Evolutionary conservation across 345 rosid genomes (phyloP), one percentile per base, ranked within the genome.

Genomic region (Jatropha curcas): DNA sequence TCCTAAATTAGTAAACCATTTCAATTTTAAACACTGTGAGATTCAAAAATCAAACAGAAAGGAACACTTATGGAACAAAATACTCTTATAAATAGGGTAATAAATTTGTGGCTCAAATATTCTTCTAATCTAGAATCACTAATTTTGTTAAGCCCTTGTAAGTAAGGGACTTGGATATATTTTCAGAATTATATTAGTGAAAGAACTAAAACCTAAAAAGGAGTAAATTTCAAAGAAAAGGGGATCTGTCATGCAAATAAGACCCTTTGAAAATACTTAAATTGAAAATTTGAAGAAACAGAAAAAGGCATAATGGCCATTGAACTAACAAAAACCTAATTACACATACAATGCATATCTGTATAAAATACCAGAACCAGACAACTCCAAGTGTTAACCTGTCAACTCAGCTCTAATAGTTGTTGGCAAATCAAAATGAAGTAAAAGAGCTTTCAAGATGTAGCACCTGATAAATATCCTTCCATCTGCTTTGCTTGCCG

Each of bases 381-480:
- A 53, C 10, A 39, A n/a, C 48, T 55, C 30, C 25, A 17, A 8
- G 16, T 68, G 51, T 62, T 55, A 14, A 65, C 56, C 39, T 34
- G 69, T 71, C 27, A 61, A 75, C 4, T 56, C 45, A 61, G 72
- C 4, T 56, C 45, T 52, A 24, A 50, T 9, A 58, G 45, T 7
- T 24, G 10, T 34, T 55, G 7, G 27, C 41, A 69, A 57, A 53
- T 65, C 56, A 62, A 72, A 66, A 13, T 39, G 31, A 58, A 50
- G 48, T 37, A 19, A 9, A 35, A 56, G 34, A 59, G 19, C 60
- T 71, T 63, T 65, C 12, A 59, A 70, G 59, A 57, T 24, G 45
- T 48, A 53, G 52, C 17, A 90, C 97, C 98, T 90, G 82, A 50
- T 85, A 84, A 72, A 94, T 84, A 82, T 90, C 91, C 56, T 84